Percentiles rank a stretch among this genome's conserved stretches.
Evolutionary conservation across 371 early-diverging fungal genomes (phyloP).

Genomic region (Rhizopus microsporus): DNA sequence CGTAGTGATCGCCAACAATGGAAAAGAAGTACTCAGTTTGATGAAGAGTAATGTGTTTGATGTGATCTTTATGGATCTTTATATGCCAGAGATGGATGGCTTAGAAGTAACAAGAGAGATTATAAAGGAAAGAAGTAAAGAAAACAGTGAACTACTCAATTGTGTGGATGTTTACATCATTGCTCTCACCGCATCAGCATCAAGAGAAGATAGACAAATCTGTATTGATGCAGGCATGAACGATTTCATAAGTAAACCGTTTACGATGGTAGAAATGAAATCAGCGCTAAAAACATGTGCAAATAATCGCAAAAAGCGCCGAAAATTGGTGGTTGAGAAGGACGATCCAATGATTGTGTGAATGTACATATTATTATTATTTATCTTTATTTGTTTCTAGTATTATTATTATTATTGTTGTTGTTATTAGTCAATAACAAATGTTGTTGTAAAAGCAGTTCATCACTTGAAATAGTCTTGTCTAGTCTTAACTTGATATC

Average conservation of each 20-base stretch:
- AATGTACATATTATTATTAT: not conserved
- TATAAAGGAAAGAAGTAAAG: slow-evolving; percentile 27
- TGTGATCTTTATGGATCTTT: slow-evolving; percentile 55
- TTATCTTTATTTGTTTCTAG: not conserved
- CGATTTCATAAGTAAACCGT: slow-evolving; percentile 64
- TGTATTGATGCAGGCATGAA: slow-evolving; percentile 68
- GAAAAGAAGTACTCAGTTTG: slow-evolving; percentile 50
- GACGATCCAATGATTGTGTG: slow-evolving; percentile 27
- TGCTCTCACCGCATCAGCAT: slow-evolving; percentile 62
- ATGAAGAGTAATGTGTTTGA: slow-evolving; percentile 48
- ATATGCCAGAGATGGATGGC: slow-evolving; percentile 59
- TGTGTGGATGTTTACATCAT: slow-evolving; percentile 57
- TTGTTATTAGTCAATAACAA: slow-evolving; percentile 11
- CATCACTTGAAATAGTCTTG: slow-evolving; percentile 20
- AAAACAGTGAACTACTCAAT: slow-evolving; percentile 26
- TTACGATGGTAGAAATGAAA: slow-evolving; percentile 59
- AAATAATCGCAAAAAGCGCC: slow-evolving; percentile 24
- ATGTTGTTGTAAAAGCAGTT: not conserved
- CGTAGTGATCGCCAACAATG: slow-evolving; percentile 57
- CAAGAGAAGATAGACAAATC: slow-evolving; percentile 58
- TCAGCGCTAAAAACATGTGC: slow-evolving; percentile 38
- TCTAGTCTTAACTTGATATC: slow-evolving; percentile 79
- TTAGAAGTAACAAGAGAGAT: slow-evolving; percentile 49
- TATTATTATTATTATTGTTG: not conserved
- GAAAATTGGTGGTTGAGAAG: slow-evolving; percentile 32